Percentiles rank a stretch among this genome's conserved stretches.
Conservation (phyloP, 345 rosid genomes). For the Arabidopsis thaliana region TAIR10.1 NC_003074.8:17576001-17576500, state of each 20-base stretch:
- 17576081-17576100: no score
- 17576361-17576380: slow-evolving; percentile 64
- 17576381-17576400: slow-evolving; percentile 71
- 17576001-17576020: no score
- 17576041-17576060: no score
- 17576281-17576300: slow-evolving; percentile 74
- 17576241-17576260: neutral
- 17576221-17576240: neutral
- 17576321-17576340: slow-evolving; percentile 61
- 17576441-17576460: neutral
- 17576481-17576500: slow-evolving; percentile 50
- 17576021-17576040: no score
- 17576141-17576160: slow-evolving; percentile 80
- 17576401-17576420: slow-evolving; percentile 3
- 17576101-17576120: no score
- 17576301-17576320: slow-evolving; percentile 54
- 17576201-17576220: neutral
- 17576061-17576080: no score
- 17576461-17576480: slow-evolving; percentile 58
- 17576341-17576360: slow-evolving; percentile 56
- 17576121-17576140: slow-evolving; percentile 64
- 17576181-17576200: slow-evolving; percentile 67
- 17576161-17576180: slow-evolving; percentile 73
- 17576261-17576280: slow-evolving; percentile 47
- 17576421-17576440: neutral